Evolutionary conservation across 805 yeast species (phyloP).

Genomic region (Lachancea cidri): DNA sequence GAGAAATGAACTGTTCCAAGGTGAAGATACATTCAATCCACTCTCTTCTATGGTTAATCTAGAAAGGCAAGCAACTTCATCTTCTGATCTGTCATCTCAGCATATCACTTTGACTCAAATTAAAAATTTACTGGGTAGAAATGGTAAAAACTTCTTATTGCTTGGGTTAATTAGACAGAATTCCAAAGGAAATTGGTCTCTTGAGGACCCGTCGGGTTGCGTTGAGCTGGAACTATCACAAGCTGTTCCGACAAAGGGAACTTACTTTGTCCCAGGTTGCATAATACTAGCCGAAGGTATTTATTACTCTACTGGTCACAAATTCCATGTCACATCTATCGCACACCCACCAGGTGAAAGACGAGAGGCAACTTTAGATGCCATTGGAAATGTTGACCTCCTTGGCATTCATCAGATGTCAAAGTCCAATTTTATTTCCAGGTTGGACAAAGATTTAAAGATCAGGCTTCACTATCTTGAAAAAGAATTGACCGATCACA

Average conservation of each 20-base stretch:
- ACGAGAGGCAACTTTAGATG: conserved; percentile 59
- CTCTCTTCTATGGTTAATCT: conserved; percentile 29
- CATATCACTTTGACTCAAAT: conserved; percentile 56
- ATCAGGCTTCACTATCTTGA: conserved; percentile 54
- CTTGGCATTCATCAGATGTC: conserved; percentile 39
- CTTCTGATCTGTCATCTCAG: conserved; percentile 11
- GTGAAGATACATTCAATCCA: conserved; percentile 31
- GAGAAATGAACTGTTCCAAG: conserved; percentile 71
- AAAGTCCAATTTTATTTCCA: conserved; percentile 36
- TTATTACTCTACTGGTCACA: conserved; percentile 59
- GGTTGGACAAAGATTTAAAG: conserved; percentile 58
- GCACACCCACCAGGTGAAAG: conserved; percentile 88
- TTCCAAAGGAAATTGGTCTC: conserved; percentile 59
- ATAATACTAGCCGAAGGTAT: conserved; percentile 81
- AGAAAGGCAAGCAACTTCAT: conserved; percentile 16
- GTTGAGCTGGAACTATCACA: conserved; percentile 64
- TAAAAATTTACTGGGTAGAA: conserved; percentile 82
- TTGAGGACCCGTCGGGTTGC: conserved; percentile 78
- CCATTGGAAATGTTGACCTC: conserved; percentile 76
- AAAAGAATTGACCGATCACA: conserved; percentile 48
- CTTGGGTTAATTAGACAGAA: conserved; percentile 70
- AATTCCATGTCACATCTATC: conserved; percentile 68
- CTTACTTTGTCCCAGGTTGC: conserved; percentile 70
- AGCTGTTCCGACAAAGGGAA: conserved; percentile 55
- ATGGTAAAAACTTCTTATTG: conserved; percentile 66